Evolutionary conservation across 768 basidiomycete species (phyloP).

Genomic region (Tylopilus rubrobrunneus): DNA sequence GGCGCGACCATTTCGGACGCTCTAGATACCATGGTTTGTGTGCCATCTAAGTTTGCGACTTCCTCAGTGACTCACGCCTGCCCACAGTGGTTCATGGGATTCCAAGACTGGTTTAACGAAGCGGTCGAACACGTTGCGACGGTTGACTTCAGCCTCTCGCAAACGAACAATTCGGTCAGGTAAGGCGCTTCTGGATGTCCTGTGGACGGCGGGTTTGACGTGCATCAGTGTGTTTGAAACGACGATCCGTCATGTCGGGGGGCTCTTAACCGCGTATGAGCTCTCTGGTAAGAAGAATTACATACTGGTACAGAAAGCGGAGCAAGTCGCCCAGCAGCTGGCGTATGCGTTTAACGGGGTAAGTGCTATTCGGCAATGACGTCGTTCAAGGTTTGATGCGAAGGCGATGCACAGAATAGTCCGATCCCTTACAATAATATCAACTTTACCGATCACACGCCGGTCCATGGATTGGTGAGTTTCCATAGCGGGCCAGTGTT

Average conservation of each 20-base stretch:
- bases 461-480: slow-evolving; percentile 31
- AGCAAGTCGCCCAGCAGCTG: slow-evolving; percentile 61
- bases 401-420: slow-evolving; percentile 26
- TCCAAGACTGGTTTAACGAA: slow-evolving; percentile 52
- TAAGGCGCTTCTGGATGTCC: slow-evolving; percentile 13
- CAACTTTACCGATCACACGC: slow-evolving; percentile 36
- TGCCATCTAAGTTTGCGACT: neutral
- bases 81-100: slow-evolving; percentile 56
- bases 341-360: slow-evolving; percentile 59
- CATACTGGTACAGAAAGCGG: slow-evolving; percentile 55
- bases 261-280: slow-evolving; percentile 65
- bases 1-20: slow-evolving; percentile 65
- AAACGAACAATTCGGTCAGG: slow-evolving; percentile 45
- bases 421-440: slow-evolving; percentile 36
- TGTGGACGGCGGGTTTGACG: too few relatives aligned
- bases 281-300: slow-evolving; percentile 52
- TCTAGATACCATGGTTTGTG: slow-evolving; percentile 54
- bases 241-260: slow-evolving; percentile 70
- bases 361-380: slow-evolving; percentile 25
- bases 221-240: slow-evolving; percentile 56
- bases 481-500: neutral
- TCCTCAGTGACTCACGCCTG: neutral
- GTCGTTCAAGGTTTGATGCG: neutral
- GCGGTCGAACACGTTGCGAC: slow-evolving; percentile 49
- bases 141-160: slow-evolving; percentile 50